phyloP scores from a whole-genome alignment of 768 basidiomycete species.

The Kondoa malvinella region DNA sequence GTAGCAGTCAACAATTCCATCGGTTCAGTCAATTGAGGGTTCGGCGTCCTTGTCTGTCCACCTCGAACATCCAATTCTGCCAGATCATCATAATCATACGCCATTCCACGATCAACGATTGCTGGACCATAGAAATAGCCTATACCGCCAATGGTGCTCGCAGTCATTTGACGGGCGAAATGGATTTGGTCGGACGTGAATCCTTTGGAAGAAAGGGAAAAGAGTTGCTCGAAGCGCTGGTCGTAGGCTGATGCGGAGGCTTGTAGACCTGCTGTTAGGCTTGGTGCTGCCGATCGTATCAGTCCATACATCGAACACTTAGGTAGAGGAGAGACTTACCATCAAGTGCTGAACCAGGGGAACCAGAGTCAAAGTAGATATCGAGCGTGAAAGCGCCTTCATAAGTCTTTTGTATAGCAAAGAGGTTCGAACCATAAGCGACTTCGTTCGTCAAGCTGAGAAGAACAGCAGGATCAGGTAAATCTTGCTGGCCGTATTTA shows the following conservation, averaged over 20 bases:
- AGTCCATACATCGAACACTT: background rate
- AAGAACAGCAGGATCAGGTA: constrained; percentile 65
- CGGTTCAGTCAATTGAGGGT: constrained; percentile 46
- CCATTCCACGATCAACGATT: constrained; percentile 65
- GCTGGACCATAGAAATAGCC: constrained; percentile 89
- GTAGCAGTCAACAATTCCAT: constrained; percentile 72
- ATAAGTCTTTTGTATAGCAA: constrained; percentile 68
- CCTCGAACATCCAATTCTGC: background rate
- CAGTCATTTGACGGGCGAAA: constrained; percentile 76
- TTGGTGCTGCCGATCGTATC: constrained; percentile 38
- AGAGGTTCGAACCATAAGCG: constrained; percentile 57
- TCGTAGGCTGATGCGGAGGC: constrained; percentile 47
- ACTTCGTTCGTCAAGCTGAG: constrained; percentile 61
- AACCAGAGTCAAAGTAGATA: constrained; percentile 60
- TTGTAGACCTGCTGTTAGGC: constrained; percentile 52
- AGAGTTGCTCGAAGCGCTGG: constrained; percentile 48
- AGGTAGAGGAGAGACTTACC: constrained; percentile 37
- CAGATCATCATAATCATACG: constrained; percentile 65
- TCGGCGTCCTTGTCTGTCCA: constrained; percentile 13
- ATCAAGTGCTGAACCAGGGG: constrained; percentile 36
- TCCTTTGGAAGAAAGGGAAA: constrained; percentile 47
- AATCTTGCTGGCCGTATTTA: constrained; percentile 36
- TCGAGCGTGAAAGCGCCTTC: constrained; percentile 79
- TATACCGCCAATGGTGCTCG: constrained; percentile 79
- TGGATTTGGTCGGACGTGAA: constrained; percentile 40